Percentiles rank a stretch among this genome's conserved stretches.
phyloP scores from a whole-genome alignment of 495 filamentous ascomycete species.

The Tuber borchii region DNA sequence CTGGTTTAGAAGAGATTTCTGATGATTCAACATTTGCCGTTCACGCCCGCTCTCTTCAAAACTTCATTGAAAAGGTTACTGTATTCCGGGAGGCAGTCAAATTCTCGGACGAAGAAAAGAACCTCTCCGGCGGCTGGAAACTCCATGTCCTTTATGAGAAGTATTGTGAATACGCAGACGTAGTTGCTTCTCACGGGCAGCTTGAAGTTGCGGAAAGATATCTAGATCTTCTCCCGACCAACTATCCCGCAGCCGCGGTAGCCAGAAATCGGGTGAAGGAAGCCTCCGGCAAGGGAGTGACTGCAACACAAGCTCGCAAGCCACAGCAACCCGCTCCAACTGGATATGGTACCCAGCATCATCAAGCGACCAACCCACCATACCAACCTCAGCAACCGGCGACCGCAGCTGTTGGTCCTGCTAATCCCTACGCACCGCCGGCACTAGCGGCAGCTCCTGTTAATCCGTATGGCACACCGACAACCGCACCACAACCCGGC shows the following conservation, averaged over 20 bases:
- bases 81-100: slow-evolving; percentile 92
- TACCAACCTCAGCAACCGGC: slow-evolving; percentile 46
- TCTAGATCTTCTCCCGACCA: slow-evolving; percentile 74
- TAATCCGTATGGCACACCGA: slow-evolving; percentile 41
- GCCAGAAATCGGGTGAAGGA: slow-evolving; percentile 79
- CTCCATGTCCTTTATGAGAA: slow-evolving; percentile 82
- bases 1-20: slow-evolving; percentile 57
- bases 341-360: slow-evolving; percentile 41
- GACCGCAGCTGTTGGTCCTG: slow-evolving; percentile 23
- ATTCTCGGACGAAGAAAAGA: slow-evolving; percentile 72
- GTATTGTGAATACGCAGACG: slow-evolving; percentile 94
- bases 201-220: slow-evolving; percentile 83
- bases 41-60: slow-evolving; percentile 79
- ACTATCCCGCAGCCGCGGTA: slow-evolving; percentile 82
- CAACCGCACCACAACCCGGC: slow-evolving; percentile 48
- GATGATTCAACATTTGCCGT: slow-evolving; percentile 81
- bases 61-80: slow-evolving; percentile 96
- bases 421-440: slow-evolving; percentile 42
- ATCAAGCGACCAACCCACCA: slow-evolving; percentile 42
- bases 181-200: slow-evolving; percentile 84
- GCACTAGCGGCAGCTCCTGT: slow-evolving; percentile 14
- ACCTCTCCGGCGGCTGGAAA: slow-evolving; percentile 73
- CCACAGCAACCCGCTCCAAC: slow-evolving; percentile 41
- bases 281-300: slow-evolving; percentile 64
- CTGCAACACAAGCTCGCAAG: slow-evolving; percentile 27